These are phyloP conservation scores for Blastosporella zonata DNA, from an alignment of 1,284 basidiomycete species.

Conservation along the genomic window DNA sequence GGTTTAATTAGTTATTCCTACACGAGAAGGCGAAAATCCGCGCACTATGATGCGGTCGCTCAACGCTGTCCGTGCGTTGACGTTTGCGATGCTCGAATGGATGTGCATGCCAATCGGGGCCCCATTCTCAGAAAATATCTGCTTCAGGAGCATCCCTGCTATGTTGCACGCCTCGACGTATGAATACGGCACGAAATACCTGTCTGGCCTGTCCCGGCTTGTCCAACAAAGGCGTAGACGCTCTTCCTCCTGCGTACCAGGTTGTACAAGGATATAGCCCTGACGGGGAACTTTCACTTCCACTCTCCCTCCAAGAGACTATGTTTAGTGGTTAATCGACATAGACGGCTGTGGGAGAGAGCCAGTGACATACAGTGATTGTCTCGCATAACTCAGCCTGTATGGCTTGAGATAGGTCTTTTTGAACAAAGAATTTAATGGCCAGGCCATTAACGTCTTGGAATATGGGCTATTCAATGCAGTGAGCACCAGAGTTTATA, in stretches of 20 bases:
- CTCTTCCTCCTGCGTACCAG: constrained; percentile 63
- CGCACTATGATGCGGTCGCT: constrained; percentile 66
- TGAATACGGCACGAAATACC: constrained; percentile 74
- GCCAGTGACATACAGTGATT: constrained; percentile 51
- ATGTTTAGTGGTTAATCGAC: constrained; percentile 3
- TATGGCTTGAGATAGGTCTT: constrained; percentile 66
- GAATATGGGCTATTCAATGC: constrained; percentile 50
- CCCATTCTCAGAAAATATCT: constrained; percentile 67
- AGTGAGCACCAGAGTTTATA: background rate
- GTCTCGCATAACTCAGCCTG: constrained; percentile 66
- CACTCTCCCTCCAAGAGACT: constrained; percentile 72
- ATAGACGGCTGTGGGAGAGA: constrained; percentile 3
- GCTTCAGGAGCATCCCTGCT: constrained; percentile 64
- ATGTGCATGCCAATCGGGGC: constrained; percentile 70
- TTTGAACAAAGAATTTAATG: constrained; percentile 79
- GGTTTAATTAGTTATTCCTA: constrained; percentile 6
- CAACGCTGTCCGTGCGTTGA: constrained; percentile 61
- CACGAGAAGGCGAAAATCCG: constrained; percentile 17
- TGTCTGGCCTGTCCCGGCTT: constrained; percentile 60
- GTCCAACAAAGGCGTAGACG: constrained; percentile 70
- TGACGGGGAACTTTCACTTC: constrained; percentile 71
- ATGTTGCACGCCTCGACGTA: constrained; percentile 77
- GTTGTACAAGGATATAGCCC: constrained; percentile 70
- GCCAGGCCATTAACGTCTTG: constrained; percentile 61
- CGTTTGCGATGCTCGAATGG: constrained; percentile 71